Base-by-base conservation (phyloP, 192 early-diverging fungal genomes). In the Dissophora ornata region DNA sequence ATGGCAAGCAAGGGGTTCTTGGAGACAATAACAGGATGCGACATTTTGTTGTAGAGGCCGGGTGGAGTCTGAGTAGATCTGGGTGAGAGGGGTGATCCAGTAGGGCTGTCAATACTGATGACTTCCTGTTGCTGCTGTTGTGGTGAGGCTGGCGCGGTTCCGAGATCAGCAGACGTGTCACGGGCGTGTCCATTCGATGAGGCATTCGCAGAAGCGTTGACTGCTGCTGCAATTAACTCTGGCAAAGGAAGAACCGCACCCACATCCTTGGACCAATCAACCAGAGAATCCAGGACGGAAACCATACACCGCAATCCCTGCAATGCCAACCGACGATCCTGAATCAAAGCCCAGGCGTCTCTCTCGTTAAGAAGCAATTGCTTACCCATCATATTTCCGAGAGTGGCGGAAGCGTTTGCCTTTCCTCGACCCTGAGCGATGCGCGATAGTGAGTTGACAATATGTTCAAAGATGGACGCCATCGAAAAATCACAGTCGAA, bases 401-500 rank as follows among this genome's bases (percentile, higher is more conserved):
- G 69, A 13, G 64, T 66, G 3, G 81, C 53, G 0, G 70, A 62
- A 13, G 67, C 71, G 59, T 69, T 69, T 36, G 40, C 64, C 34
- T 82, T 82, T 34, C 77, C 69, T 52, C 81, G 66, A 12, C 71
- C 68, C 55, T 82, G 81, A 24, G 82, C 80, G 40, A 84, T 71
- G 30, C 80, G 71, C 22, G 85, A 80, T 13, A 92, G 52, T 3
- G 90, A 84, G 63, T 88, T 91, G 29, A 95, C 90, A 51, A 96
- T 83, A 7, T 91, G 86, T 81, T 97, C 95, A 86, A 93, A 97
- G 57, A 96, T 87, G 41, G 94, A 96, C 52, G 91, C 88, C 62
- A 88, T 86, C 16, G 91, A 87, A 77, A 90, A 82, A 57, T 93
- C 88, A 67, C 96, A 97, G 79, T 97, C 96, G 71, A 95, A 96